Conservation (phyloP, 1,284 basidiomycete species). For the Fomitiporia mediterranea region DNA sequence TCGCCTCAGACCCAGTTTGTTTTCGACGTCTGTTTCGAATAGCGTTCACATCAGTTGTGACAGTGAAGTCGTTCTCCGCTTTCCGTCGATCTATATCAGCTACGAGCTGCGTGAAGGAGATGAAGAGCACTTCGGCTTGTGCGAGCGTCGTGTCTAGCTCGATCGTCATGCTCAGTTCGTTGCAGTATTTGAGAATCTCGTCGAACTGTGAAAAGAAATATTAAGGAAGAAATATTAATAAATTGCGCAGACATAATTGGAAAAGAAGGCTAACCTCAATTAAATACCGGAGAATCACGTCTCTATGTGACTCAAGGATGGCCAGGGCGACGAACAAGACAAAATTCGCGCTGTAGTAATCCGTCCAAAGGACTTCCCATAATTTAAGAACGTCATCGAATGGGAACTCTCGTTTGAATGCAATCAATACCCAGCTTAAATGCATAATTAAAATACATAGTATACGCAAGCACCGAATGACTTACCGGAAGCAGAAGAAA, state of each 20-base stretch:
- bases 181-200: slow-evolving; percentile 91
- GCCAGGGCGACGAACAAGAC: slow-evolving; percentile 94
- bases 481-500: slow-evolving; percentile 96
- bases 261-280: slow-evolving; percentile 58
- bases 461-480: background rate
- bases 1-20: background rate
- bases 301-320: slow-evolving; percentile 89
- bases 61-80: slow-evolving; percentile 42
- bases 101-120: slow-evolving; percentile 79
- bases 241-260: background rate
- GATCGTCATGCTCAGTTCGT: slow-evolving; percentile 90
- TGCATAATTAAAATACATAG: slow-evolving; percentile 1
- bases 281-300: slow-evolving; percentile 90
- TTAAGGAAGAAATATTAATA: slow-evolving; percentile 50
- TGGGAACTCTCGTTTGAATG: slow-evolving; percentile 93
- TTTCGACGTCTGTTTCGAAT: background rate
- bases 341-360: slow-evolving; percentile 84
- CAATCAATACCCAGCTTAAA: slow-evolving; percentile 74
- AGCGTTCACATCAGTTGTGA: background rate
- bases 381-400: slow-evolving; percentile 85
- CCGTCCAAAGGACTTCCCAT: slow-evolving; percentile 97
- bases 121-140: slow-evolving; percentile 91
- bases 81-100: slow-evolving; percentile 81
- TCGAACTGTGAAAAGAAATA: slow-evolving; percentile 59
- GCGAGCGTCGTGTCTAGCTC: slow-evolving; percentile 88